phyloP scores from a whole-genome alignment of 306 rosid species.

The Glycine soja region DNA sequence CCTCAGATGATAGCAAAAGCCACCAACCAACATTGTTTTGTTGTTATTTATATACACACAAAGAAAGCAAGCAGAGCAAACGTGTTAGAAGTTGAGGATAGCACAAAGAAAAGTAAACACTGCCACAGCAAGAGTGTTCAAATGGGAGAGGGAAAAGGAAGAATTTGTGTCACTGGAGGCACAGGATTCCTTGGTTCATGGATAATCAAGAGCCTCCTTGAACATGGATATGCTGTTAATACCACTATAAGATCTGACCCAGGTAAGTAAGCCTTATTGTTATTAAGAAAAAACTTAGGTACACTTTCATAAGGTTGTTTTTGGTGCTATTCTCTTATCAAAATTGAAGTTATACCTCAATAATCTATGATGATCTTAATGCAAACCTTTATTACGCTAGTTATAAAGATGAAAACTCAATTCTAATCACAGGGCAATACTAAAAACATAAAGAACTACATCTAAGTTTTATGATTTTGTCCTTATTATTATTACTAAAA shows the following conservation, averaged over 20 bases:
- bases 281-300: background rate
- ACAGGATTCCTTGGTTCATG: slow-evolving; percentile 65
- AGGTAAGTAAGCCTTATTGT: slow-evolving; percentile 31
- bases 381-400: background rate
- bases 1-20: slow-evolving; percentile 19
- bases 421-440: background rate
- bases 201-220: slow-evolving; percentile 60
- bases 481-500: no score
- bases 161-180: slow-evolving; percentile 64
- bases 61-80: background rate
- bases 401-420: background rate
- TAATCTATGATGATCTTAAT: background rate
- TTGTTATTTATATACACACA: background rate
- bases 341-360: background rate
- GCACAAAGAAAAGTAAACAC: slow-evolving; percentile 18
- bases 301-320: background rate
- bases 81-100: background rate
- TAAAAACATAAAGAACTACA: no score
- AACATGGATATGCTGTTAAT: slow-evolving; percentile 58
- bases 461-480: no score
- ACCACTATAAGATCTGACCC: slow-evolving; percentile 59
- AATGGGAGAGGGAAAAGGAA: slow-evolving; percentile 53
- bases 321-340: no score
- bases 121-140: background rate
- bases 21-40: background rate